Conservation (phyloP, 1,284 basidiomycete species). For the Ganoderma lucidum region DNA sequence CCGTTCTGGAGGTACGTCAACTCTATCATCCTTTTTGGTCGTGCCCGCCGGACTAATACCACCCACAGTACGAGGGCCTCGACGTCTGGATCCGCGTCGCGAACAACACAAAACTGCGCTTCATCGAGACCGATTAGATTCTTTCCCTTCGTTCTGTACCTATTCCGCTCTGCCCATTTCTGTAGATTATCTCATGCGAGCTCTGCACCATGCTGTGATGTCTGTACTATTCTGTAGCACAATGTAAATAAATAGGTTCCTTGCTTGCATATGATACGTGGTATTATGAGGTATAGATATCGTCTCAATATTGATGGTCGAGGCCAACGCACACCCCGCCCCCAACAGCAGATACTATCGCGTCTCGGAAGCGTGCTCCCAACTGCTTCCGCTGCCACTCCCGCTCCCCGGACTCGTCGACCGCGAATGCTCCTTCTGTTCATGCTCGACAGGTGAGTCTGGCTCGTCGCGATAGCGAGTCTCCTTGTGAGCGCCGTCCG, state of each 20-base stretch:
- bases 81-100: constrained; percentile 81
- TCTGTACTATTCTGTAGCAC: constrained; percentile 38
- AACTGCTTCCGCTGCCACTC: constrained; percentile 65
- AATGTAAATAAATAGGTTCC: constrained; percentile 39
- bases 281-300: constrained; percentile 13
- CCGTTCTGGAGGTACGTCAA: constrained; percentile 74
- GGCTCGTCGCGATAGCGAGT: constrained; percentile 68
- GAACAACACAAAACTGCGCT: constrained; percentile 78
- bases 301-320: constrained; percentile 8
- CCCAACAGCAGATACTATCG: constrained; percentile 30
- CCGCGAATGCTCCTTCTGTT: constrained; percentile 44
- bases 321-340: constrained; percentile 6
- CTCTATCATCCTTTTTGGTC: background rate
- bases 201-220: constrained; percentile 31
- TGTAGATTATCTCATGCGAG: constrained; percentile 33
- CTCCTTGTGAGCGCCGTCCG: constrained; percentile 44
- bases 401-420: constrained; percentile 37
- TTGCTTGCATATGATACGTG: constrained; percentile 30
- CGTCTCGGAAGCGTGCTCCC: constrained; percentile 73
- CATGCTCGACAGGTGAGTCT: constrained; percentile 39
- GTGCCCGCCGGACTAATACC: constrained; percentile 5
- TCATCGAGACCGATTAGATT: constrained; percentile 43
- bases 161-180: constrained; percentile 27
- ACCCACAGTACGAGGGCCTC: constrained; percentile 80
- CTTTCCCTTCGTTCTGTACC: constrained; percentile 7